phyloP scores from a whole-genome alignment of 2,329 filamentous ascomycete genomes.

The Biscogniauxia sp. region DNA sequence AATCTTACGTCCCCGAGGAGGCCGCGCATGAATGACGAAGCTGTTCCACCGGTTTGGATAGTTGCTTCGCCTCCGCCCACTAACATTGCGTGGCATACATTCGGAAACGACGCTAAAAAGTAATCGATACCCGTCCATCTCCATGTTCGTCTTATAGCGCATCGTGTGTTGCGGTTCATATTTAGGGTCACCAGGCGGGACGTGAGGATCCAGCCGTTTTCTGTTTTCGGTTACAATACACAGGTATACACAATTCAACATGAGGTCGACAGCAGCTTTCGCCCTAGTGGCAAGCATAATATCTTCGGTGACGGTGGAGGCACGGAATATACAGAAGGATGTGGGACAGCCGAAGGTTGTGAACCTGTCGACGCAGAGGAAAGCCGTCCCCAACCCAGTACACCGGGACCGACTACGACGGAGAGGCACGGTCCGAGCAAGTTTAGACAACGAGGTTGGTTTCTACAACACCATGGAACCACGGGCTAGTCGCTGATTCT shows the following conservation, averaged over 20 bases:
- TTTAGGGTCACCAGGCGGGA: conserved; percentile 13
- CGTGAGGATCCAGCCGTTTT: conserved; percentile 2
- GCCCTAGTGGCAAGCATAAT: conserved; percentile 28
- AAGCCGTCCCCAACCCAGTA: conserved; percentile 39
- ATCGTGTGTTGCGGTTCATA: conserved; percentile 7
- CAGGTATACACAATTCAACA: conserved; percentile 12
- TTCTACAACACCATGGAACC: not conserved
- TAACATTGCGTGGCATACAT: conserved; percentile 17
- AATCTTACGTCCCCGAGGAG: conserved; percentile 17
- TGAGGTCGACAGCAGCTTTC: conserved; percentile 26
- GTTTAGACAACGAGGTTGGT: conserved; percentile 55
- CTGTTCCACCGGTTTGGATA: conserved; percentile 21
- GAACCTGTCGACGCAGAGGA: conserved; percentile 43
- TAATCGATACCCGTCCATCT: conserved; percentile 6
- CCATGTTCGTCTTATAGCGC: conserved; percentile 23
- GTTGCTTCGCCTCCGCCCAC: conserved; percentile 10
- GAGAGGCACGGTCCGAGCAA: conserved; percentile 42
- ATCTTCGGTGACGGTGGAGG: conserved; percentile 21
- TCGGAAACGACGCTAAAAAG: conserved; percentile 7
- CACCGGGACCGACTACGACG: conserved; percentile 46
- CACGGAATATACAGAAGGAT: conserved; percentile 26
- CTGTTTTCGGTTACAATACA: conserved; percentile 3
- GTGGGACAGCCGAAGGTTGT: conserved; percentile 42
- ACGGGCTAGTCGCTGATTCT: conserved; percentile 12
- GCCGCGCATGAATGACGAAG: conserved; percentile 28